A percentile compares a stretch with the other conserved stretches of the same genome.
Evolutionary conservation across 1,284 basidiomycete genomes (phyloP).

Genomic region (Flammula alnicola): DNA sequence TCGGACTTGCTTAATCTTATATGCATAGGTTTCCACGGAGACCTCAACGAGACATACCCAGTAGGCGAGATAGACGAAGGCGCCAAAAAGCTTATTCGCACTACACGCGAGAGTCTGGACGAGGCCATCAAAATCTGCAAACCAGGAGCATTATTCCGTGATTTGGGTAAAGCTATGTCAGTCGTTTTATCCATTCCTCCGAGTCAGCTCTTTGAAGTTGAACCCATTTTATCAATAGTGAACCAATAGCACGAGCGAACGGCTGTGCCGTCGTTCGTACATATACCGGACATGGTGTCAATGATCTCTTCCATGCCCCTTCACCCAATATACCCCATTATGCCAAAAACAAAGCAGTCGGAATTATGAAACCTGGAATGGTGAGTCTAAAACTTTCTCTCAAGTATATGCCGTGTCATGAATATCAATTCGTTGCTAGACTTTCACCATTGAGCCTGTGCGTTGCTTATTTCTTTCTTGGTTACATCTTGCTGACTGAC

Average conservation of each 20-base stretch:
- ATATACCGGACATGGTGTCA: constrained; percentile 92
- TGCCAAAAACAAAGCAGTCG: constrained; percentile 82
- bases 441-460: constrained; percentile 83
- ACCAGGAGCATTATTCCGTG: constrained; percentile 85
- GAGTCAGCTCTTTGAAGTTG: background rate
- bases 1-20: constrained; percentile 4
- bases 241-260: constrained; percentile 79
- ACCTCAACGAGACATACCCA: constrained; percentile 90
- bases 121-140: constrained; percentile 90
- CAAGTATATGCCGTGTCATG: too few relatives aligned
- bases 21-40: constrained; percentile 81
- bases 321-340: constrained; percentile 84
- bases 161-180: constrained; percentile 81
- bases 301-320: constrained; percentile 82
- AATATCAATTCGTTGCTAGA: too few relatives aligned
- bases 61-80: constrained; percentile 88
- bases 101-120: constrained; percentile 81
- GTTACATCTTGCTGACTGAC: constrained; percentile 13
- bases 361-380: constrained; percentile 86
- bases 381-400: constrained; percentile 44
- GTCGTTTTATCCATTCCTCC: constrained; percentile 32
- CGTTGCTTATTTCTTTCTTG: constrained; percentile 23
- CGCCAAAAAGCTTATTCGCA: constrained; percentile 79
- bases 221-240: constrained; percentile 50
- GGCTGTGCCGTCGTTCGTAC: constrained; percentile 86